Evolutionary conservation across 2,329 filamentous ascomycete genomes (phyloP).

Genomic region (Periconia digitata): DNA sequence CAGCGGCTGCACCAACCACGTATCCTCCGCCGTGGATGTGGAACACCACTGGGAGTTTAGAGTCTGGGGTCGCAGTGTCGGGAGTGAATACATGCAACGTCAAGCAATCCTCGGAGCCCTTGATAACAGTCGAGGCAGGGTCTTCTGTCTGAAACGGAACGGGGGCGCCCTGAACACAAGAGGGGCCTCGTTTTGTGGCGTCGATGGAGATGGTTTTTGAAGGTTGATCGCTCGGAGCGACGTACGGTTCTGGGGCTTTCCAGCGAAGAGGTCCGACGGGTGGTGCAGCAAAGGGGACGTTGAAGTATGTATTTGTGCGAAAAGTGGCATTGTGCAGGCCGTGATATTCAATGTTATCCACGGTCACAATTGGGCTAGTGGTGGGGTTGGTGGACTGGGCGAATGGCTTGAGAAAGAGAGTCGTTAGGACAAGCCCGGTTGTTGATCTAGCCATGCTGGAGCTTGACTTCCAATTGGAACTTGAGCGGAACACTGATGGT

Average conservation of each 20-base stretch:
- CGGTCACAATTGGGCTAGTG: conserved; percentile 6
- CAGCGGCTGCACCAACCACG: conserved; percentile 21
- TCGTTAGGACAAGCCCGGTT: neutral
- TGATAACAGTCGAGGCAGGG: neutral
- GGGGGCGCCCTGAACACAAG: conserved; percentile 27
- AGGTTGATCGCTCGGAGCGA: conserved; percentile 21
- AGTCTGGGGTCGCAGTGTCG: conserved; percentile 15
- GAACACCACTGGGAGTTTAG: conserved; percentile 35
- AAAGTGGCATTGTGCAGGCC: conserved; percentile 14
- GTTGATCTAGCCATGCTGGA: neutral
- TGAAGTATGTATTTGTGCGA: conserved; percentile 17
- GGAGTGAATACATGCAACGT: conserved; percentile 35
- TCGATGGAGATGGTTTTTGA: conserved; percentile 18
- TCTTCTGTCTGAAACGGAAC: conserved; percentile 12
- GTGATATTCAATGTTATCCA: conserved; percentile 14
- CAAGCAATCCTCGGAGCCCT: conserved; percentile 36
- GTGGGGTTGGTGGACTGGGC: conserved; percentile 1
- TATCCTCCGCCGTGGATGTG: conserved; percentile 39
- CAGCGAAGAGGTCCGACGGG: conserved; percentile 34
- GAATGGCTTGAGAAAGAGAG: neutral
- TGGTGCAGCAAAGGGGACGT: conserved; percentile 29
- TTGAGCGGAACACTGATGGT: too few species aligned
- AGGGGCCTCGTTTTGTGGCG: conserved; percentile 25
- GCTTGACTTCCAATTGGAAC: neutral
- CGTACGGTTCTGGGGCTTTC: conserved; percentile 31